A percentile compares a stretch with the other conserved stretches of the same genome.
These are phyloP conservation scores for Leptographium procerum DNA, from an alignment of 2,329 filamentous ascomycete species.

Conservation along the genomic window DNA sequence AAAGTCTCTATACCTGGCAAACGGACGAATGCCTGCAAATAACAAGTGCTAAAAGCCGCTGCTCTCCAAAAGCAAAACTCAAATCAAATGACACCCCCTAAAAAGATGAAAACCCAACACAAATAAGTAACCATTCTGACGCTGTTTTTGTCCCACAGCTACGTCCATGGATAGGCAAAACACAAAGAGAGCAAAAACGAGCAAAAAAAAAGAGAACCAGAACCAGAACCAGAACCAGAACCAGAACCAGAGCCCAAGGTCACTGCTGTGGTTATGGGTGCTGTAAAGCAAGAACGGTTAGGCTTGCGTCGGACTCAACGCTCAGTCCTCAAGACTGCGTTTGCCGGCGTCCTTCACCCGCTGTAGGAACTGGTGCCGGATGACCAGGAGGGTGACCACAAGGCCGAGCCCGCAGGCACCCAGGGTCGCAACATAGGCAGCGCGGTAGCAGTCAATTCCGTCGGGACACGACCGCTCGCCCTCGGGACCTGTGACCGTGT, in stretches of 20 bases:
- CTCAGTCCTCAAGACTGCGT: conserved; percentile 12
- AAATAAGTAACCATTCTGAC: no score
- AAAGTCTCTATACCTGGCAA: neutral
- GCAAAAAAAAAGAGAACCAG: neutral
- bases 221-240: neutral
- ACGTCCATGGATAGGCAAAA: neutral
- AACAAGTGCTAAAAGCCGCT: neutral
- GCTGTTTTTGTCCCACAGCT: no score
- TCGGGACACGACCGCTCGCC: conserved; percentile 66
- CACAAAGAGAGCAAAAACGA: neutral
- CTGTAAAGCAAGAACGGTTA: no score
- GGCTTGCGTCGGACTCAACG: neutral
- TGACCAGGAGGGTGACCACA: conserved; percentile 57
- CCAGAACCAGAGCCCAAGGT: neutral
- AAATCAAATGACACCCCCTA: no score
- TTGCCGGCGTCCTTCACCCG: conserved; percentile 23
- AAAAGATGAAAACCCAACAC: no score
- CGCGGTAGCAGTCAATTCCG: conserved; percentile 68
- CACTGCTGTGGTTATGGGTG: neutral
- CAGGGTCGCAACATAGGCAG: conserved; percentile 72
- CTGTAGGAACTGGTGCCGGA: conserved; percentile 42
- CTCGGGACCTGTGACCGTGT: conserved; percentile 56
- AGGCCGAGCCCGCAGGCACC: conserved; percentile 59
- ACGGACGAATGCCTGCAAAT: neutral
- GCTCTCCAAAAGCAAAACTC: no score